Evolutionary conservation across 2,329 filamentous ascomycete species (phyloP).

Genomic region (Botryotinia convoluta): DNA sequence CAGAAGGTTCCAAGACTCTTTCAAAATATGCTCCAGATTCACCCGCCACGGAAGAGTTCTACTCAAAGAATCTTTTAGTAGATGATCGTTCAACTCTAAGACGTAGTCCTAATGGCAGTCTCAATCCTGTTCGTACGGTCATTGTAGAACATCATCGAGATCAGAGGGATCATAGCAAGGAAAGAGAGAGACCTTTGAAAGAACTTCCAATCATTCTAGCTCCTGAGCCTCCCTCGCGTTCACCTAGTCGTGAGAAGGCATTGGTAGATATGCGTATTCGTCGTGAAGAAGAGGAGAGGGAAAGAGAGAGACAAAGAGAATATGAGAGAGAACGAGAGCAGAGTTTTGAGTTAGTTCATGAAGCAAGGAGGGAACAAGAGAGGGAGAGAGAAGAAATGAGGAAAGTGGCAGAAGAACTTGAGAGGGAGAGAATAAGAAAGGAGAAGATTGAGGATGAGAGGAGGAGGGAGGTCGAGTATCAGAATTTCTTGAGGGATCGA

Average conservation of each 20-base stretch:
- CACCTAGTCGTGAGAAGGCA: slow-evolving; percentile 10
- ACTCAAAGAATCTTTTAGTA: slow-evolving; percentile 31
- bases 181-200: neutral
- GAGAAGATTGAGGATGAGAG: slow-evolving; percentile 5
- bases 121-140: slow-evolving; percentile 22
- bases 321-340: slow-evolving; percentile 1
- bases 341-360: neutral
- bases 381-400: neutral
- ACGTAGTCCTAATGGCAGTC: slow-evolving; percentile 27
- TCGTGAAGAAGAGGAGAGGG: slow-evolving; percentile 16
- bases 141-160: slow-evolving; percentile 9
- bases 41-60: slow-evolving; percentile 33
- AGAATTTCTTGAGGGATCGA: neutral
- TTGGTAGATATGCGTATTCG: slow-evolving; percentile 1
- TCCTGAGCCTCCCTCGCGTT: slow-evolving; percentile 5
- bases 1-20: slow-evolving; percentile 45
- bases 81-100: slow-evolving; percentile 31
- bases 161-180: slow-evolving; percentile 7
- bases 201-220: slow-evolving; percentile 7
- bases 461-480: neutral
- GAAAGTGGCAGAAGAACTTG: neutral
- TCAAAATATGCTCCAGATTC: slow-evolving; percentile 44
- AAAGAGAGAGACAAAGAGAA: neutral
- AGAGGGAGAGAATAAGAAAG: slow-evolving; percentile 13
- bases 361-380: slow-evolving; percentile 7